phyloP scores from a whole-genome alignment of 495 filamentous ascomycete species.

The Daldinia concentrica region DNA sequence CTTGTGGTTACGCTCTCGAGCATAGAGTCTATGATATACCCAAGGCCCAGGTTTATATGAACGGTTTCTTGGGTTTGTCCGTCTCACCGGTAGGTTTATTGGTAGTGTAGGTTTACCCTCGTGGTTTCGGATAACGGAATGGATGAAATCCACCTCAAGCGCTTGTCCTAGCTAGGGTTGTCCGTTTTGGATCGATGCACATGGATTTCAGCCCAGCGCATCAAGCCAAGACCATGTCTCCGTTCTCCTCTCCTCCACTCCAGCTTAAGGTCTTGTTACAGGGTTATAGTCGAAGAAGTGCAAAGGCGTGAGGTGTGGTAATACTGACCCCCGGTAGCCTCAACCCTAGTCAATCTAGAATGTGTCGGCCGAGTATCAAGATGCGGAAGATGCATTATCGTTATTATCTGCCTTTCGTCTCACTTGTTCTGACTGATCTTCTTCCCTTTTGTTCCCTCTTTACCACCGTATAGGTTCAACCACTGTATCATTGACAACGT shows the following conservation, averaged over 20 bases:
- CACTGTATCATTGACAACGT: conserved; percentile 56
- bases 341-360: conserved; percentile 40
- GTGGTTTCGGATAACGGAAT: conserved; percentile 10
- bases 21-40: background rate
- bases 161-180: conserved; percentile 29
- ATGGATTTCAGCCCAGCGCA: conserved; percentile 37
- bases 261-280: conserved; percentile 41
- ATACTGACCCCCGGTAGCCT: conserved; percentile 27
- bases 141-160: conserved; percentile 9
- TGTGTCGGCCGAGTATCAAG: conserved; percentile 41
- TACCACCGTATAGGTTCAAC: conserved; percentile 52
- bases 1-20: background rate
- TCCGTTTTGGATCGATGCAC: conserved; percentile 43
- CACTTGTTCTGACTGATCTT: conserved; percentile 42
- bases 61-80: conserved; percentile 8
- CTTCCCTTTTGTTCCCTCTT: conserved; percentile 52
- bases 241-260: conserved; percentile 44
- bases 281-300: conserved; percentile 26
- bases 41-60: background rate
- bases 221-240: conserved; percentile 45
- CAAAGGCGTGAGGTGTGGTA: conserved; percentile 32
- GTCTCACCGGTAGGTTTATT: conserved; percentile 8
- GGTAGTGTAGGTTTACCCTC: background rate
- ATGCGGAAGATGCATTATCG: conserved; percentile 43
- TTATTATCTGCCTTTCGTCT: conserved; percentile 44